These are phyloP conservation scores for Malus orientalis DNA, from an alignment of 306 rosid species.

Conservation along the genomic window DNA sequence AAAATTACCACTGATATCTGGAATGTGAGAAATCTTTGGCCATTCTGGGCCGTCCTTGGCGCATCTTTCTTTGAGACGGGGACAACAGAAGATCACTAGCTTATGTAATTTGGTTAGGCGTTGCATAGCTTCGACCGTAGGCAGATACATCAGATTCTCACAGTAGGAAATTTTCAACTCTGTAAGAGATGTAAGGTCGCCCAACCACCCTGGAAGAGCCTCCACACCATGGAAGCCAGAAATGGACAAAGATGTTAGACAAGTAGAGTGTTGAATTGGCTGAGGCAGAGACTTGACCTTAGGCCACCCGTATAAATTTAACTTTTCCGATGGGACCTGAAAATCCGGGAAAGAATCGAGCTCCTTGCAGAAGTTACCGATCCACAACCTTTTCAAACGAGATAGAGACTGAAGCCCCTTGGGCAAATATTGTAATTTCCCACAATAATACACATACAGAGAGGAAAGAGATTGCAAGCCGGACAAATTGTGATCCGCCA, in stretches of 20 bases:
- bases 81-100: rapidly evolving
- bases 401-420: background rate
- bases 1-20: rapidly evolving
- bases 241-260: no score
- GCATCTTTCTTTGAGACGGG: background rate
- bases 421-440: no score
- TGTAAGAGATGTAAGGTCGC: no score
- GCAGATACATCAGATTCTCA: background rate
- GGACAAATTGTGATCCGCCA: background rate
- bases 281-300: no score
- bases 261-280: no score
- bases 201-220: no score
- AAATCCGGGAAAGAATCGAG: no score
- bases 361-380: no score
- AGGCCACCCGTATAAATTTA: no score
- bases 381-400: rapidly evolving
- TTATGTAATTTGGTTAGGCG: background rate
- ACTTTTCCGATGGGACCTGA: no score
- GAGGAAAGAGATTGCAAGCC: no score
- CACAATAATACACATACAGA: rapidly evolving
- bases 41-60: background rate
- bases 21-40: background rate
- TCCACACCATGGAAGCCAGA: no score
- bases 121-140: background rate
- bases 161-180: rapidly evolving